These are phyloP conservation scores for Oryza brachyantha DNA, from an alignment of 176 grass and related monocot genomes.

Conservation along the genomic window DNA sequence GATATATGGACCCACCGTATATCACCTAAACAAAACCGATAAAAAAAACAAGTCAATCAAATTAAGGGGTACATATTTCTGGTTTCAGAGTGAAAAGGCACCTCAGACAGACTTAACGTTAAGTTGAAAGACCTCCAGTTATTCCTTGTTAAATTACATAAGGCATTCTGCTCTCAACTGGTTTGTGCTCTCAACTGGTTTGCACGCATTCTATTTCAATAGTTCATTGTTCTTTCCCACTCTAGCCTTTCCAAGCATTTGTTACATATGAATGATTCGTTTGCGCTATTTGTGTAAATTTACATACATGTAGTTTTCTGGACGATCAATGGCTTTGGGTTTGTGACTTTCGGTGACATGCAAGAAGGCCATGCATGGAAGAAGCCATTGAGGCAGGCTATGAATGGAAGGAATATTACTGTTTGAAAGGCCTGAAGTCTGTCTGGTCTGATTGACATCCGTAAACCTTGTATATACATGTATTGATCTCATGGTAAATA, in stretches of 20 bases:
- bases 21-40: too few species aligned
- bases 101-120: too few species aligned
- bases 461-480: conserved; percentile 20
- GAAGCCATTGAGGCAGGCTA: conserved; percentile 54
- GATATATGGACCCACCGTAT: too few species aligned
- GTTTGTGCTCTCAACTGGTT: neutral
- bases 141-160: too few species aligned
- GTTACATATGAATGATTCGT: neutral
- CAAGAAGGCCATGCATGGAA: conserved; percentile 53
- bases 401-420: conserved; percentile 61
- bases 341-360: conserved; percentile 60
- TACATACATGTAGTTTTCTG: conserved; percentile 58
- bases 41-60: too few species aligned
- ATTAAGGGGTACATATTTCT: too few species aligned
- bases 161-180: neutral
- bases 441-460: conserved; percentile 43
- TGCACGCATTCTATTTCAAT: neutral
- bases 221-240: neutral
- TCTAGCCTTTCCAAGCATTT: neutral
- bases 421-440: conserved; percentile 50
- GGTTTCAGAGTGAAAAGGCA: too few species aligned
- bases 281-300: neutral
- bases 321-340: conserved; percentile 55
- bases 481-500: conserved; percentile 24
- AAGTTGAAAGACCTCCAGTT: too few species aligned